Evolutionary conservation across 257 asterid species (phyloP), one percentile per base, ranked within the genome.

Genomic region (Eustoma russellianum): DNA sequence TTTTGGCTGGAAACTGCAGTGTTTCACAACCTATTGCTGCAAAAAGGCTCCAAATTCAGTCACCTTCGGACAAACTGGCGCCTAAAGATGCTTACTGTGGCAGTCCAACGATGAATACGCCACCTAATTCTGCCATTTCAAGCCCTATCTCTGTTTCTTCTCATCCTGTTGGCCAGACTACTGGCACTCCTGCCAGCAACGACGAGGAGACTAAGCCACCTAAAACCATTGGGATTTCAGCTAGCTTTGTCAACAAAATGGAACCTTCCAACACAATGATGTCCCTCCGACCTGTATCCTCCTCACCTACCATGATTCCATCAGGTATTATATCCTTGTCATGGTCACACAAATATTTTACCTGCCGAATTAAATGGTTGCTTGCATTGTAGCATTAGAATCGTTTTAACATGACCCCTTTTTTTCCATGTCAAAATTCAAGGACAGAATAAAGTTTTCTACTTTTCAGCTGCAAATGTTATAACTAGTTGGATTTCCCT

Each of bases 101-200:
- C 60, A 72, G 68, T 63, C 79, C 69, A 55, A 51, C 62, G 65
- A 60, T 61, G 57, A 73, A 62, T 45, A 58, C 56, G 5, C 73
- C 71, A 9, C 67, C 69, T 14, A 56, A 63, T 67, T 66, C 84
- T 33, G 81, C 75, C 41, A 81, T 70, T 46, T 70, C 81, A 0
- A 83, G 87, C 69, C 90, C 91, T 33, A 70, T 75, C 40, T 80
- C 94, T 9, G 79, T 77, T 62, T 78, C 88, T 53, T 77, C 92
- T 34, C 76, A 73, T 66, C 90, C 85, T 13, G 52, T 71, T 33
- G 81, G 75, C 55, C 83, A 58, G 65, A 55, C 73, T 1, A 55
- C 52, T 63, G 68, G 46, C 70, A 65, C 52, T 7, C 46, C 74
- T 56, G 60, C 66, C 48, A 73, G 55, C 46, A 75, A 52, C 24